These are phyloP conservation scores for Sphaerosporella brunnea DNA, from an alignment of 495 filamentous ascomycete genomes.

Conservation along the genomic window DNA sequence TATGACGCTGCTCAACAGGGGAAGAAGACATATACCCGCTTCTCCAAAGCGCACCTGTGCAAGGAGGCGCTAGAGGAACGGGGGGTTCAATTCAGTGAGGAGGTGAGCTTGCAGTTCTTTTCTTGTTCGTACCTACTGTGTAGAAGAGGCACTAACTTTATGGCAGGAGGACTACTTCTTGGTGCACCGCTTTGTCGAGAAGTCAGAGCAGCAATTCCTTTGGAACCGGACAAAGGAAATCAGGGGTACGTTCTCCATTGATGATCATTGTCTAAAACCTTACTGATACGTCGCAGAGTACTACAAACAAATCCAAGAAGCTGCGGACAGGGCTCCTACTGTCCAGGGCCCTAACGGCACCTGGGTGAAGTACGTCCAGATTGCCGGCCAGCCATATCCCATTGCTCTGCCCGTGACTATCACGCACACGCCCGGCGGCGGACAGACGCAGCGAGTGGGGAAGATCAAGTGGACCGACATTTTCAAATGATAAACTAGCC, in stretches of 20 bases:
- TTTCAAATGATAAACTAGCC: constrained; percentile 7
- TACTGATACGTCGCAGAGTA: constrained; percentile 13
- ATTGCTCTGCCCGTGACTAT: constrained; percentile 24
- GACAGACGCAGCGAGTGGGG: constrained; percentile 22
- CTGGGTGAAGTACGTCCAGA: constrained; percentile 22
- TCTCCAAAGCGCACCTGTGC: constrained; percentile 24
- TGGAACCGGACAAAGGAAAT: constrained; percentile 26
- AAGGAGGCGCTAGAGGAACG: constrained; percentile 26
- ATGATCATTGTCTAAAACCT: not conserved
- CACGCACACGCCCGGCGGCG: constrained; percentile 21
- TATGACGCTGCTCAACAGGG: not conserved
- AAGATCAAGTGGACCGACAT: constrained; percentile 23
- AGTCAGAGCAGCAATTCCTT: constrained; percentile 23
- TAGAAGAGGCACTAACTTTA: constrained; percentile 7
- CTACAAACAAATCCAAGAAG: constrained; percentile 23
- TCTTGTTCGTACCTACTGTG: not conserved
- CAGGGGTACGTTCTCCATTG: constrained; percentile 16
- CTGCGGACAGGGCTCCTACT: constrained; percentile 22
- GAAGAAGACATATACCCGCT: constrained; percentile 18
- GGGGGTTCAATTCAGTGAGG: constrained; percentile 20
- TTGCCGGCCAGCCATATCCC: constrained; percentile 21
- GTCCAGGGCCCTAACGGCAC: constrained; percentile 11
- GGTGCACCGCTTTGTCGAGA: constrained; percentile 26
- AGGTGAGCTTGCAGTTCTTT: constrained; percentile 14
- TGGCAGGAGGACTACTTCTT: constrained; percentile 21